A percentile compares a stretch with the other conserved stretches of the same genome.
Conservation (phyloP, 495 filamentous ascomycete species). For the Achaetomiella virescens region DNA sequence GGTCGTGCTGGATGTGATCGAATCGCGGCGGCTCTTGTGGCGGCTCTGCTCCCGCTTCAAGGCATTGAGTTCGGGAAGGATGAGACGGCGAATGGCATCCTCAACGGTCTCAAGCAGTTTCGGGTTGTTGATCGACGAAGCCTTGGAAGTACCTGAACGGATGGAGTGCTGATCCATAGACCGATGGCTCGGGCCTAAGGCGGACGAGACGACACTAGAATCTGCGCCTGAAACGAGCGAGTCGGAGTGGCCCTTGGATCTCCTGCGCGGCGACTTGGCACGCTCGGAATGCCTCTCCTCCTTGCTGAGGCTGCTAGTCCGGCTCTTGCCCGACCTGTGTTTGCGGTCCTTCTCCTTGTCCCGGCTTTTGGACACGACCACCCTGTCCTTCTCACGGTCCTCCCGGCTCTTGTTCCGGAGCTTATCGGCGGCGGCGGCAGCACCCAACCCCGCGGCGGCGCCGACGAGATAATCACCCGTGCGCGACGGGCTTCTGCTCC, state of each 20-base stretch:
- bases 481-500: constrained; percentile 33
- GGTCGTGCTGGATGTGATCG: constrained; percentile 52
- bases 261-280: constrained; percentile 52
- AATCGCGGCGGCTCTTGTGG: constrained; percentile 50
- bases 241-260: constrained; percentile 58
- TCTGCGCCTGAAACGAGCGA: constrained; percentile 56
- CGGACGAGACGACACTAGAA: constrained; percentile 69
- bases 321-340: constrained; percentile 48
- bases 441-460: constrained; percentile 32
- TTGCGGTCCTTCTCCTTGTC: constrained; percentile 39
- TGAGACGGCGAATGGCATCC: constrained; percentile 87
- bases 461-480: constrained; percentile 32
- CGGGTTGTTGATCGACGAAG: constrained; percentile 87
- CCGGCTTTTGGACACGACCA: constrained; percentile 23
- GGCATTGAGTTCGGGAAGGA: constrained; percentile 84
- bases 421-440: constrained; percentile 46
- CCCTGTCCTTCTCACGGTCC: constrained; percentile 26
- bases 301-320: constrained; percentile 60
- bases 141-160: constrained; percentile 66
- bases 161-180: constrained; percentile 72
- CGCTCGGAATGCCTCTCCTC: constrained; percentile 43
- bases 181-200: constrained; percentile 60
- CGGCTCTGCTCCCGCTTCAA: constrained; percentile 82
- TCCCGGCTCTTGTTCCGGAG: constrained; percentile 38
- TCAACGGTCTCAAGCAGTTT: constrained; percentile 93